Percentiles rank a stretch among this genome's conserved stretches.
Conservation (phyloP, 2,329 filamentous ascomycete genomes). For the Bimuria novae-zelandiae region DNA sequence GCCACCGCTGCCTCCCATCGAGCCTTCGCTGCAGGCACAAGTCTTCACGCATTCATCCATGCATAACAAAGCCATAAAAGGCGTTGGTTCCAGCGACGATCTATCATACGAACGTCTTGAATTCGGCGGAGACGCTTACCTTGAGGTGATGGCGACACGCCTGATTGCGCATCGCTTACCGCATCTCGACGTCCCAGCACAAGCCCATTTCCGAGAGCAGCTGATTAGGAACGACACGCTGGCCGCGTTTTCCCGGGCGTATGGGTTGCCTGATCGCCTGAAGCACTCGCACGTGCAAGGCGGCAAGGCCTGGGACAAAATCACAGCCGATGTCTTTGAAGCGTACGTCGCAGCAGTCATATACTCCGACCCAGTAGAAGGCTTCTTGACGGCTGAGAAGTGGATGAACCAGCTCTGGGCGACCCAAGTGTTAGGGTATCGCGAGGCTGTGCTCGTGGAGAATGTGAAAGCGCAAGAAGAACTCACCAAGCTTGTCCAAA, state of each 20-base stretch:
- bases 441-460: conserved; percentile 36
- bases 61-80: conserved; percentile 12
- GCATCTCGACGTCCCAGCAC: conserved; percentile 67
- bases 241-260: conserved; percentile 68
- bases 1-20: conserved; percentile 66
- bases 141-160: conserved; percentile 75
- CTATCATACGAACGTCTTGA: conserved; percentile 79
- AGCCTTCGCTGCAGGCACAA: conserved; percentile 63
- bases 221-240: conserved; percentile 83
- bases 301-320: conserved; percentile 60
- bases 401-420: conserved; percentile 82
- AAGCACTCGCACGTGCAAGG: conserved; percentile 51
- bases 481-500: conserved; percentile 42
- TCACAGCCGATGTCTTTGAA: conserved; percentile 86
- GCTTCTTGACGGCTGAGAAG: conserved; percentile 63
- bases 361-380: conserved; percentile 66
- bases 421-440: conserved; percentile 32
- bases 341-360: conserved; percentile 84
- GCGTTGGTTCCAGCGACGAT: conserved; percentile 23
- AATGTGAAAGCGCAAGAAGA: conserved; percentile 47
- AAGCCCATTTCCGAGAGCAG: conserved; percentile 75
- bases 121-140: conserved; percentile 85
- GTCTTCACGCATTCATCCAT: conserved; percentile 66
- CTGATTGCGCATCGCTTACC: conserved; percentile 77
- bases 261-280: conserved; percentile 70